Conservation (phyloP, 768 basidiomycete species). For the Guyanaporus albipodus region DNA sequence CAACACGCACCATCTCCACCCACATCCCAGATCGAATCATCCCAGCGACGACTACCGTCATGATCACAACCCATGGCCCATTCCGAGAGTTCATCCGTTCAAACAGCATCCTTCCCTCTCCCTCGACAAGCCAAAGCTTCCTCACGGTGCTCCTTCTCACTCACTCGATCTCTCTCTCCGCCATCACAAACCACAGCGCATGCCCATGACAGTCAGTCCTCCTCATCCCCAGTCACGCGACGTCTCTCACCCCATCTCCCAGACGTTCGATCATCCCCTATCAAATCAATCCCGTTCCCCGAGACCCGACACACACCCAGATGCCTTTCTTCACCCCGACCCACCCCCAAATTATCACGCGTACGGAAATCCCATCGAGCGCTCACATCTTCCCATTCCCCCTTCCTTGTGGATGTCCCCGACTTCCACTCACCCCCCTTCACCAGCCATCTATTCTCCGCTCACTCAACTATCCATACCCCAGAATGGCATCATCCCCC, state of each 20-base stretch:
- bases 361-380: conserved; percentile 40
- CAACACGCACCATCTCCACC: conserved; percentile 24
- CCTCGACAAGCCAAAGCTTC: conserved; percentile 24
- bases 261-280: conserved; percentile 21
- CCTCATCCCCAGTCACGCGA: not conserved
- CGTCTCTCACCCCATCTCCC: conserved; percentile 3
- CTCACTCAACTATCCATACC: conserved; percentile 37
- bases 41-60: conserved; percentile 18
- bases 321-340: conserved; percentile 14
- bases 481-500: conserved; percentile 28
- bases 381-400: conserved; percentile 52
- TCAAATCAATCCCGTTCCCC: conserved; percentile 13
- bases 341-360: conserved; percentile 24
- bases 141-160: conserved; percentile 15
- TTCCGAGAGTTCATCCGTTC: conserved; percentile 26
- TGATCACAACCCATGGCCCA: conserved; percentile 28
- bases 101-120: conserved; percentile 31
- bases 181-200: conserved; percentile 19
- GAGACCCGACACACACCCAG: conserved; percentile 9
- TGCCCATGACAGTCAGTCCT: conserved; percentile 12
- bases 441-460: conserved; percentile 39
- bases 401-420: conserved; percentile 88
- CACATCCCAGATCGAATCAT: conserved; percentile 9
- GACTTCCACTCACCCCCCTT: conserved; percentile 44
- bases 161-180: conserved; percentile 7